Evolutionary conservation across 2,329 filamentous ascomycete species (phyloP).

Genomic region (Aspergillus aculeatinus): DNA sequence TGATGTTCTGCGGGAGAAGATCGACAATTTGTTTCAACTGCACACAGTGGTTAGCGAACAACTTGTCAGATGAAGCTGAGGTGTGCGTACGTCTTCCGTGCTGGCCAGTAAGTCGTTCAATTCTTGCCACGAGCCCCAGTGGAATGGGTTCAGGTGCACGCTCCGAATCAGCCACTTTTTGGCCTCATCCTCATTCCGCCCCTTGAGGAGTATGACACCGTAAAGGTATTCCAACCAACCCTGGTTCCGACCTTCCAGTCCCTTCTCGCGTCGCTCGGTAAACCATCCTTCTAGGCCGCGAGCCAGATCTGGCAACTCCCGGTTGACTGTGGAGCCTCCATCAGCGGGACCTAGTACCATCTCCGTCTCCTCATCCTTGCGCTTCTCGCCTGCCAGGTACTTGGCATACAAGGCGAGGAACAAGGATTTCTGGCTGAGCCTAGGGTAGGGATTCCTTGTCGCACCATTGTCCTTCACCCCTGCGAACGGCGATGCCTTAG

Average conservation of each 20-base stretch:
- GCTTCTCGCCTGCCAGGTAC: conserved; percentile 90
- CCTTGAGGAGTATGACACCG: conserved; percentile 83
- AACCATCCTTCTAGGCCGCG: conserved; percentile 81
- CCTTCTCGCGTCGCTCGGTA: conserved; percentile 60
- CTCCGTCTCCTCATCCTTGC: conserved; percentile 93
- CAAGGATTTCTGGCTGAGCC: conserved; percentile 82
- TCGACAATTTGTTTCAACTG: conserved; percentile 70
- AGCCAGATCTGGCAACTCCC: conserved; percentile 74
- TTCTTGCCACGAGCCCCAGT: conserved; percentile 97
- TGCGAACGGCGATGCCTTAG: conserved; percentile 50
- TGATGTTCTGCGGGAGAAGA: conserved; percentile 81
- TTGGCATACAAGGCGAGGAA: conserved; percentile 93
- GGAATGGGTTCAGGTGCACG: conserved; percentile 86
- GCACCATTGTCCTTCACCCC: conserved; percentile 36
- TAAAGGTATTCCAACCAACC: conserved; percentile 89
- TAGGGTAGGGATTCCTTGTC: conserved; percentile 44
- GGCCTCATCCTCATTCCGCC: conserved; percentile 83
- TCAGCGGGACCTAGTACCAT: conserved; percentile 96
- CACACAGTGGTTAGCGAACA: conserved; percentile 18
- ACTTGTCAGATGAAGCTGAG: neutral
- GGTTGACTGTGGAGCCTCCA: conserved; percentile 78
- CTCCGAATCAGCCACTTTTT: conserved; percentile 84
- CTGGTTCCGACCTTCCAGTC: conserved; percentile 64
- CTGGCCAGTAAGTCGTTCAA: conserved; percentile 76
- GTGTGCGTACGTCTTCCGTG: conserved; percentile 70